Conservation (phyloP, 1,284 basidiomycete species). For the Moesziomyces parantarcticus region DNA sequence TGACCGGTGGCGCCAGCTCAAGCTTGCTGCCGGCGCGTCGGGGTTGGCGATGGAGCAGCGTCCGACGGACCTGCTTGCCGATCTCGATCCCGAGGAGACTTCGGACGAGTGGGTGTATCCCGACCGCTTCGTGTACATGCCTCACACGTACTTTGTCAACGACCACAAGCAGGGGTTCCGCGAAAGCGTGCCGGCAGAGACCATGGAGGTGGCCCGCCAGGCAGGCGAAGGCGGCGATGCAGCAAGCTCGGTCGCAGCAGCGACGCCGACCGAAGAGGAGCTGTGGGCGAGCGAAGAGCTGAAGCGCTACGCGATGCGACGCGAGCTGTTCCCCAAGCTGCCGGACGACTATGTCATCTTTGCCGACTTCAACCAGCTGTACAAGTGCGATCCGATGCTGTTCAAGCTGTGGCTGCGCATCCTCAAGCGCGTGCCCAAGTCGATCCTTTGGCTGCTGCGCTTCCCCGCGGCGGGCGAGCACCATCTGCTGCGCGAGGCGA, state of each 20-base stretch:
- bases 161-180: slow-evolving; percentile 74
- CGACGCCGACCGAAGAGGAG: slow-evolving; percentile 45
- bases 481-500: slow-evolving; percentile 72
- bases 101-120: slow-evolving; percentile 73
- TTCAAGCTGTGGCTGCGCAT: slow-evolving; percentile 75
- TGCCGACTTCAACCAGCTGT: slow-evolving; percentile 76
- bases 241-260: not conserved
- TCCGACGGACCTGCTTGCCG: slow-evolving; percentile 70
- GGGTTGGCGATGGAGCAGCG: slow-evolving; percentile 22
- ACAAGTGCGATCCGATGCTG: slow-evolving; percentile 69
- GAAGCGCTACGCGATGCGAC: slow-evolving; percentile 71
- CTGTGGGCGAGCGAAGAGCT: slow-evolving; percentile 72
- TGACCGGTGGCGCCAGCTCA: slow-evolving; percentile 69
- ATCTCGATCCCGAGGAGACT: slow-evolving; percentile 72
- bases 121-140: slow-evolving; percentile 70
- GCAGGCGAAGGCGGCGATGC: not conserved
- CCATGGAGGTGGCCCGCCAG: slow-evolving; percentile 10
- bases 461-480: slow-evolving; percentile 74
- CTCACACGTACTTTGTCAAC: slow-evolving; percentile 75
- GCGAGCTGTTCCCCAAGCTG: slow-evolving; percentile 70
- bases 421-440: slow-evolving; percentile 72
- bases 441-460: slow-evolving; percentile 75
- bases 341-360: slow-evolving; percentile 72
- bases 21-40: slow-evolving; percentile 9
- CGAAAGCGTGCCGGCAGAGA: slow-evolving; percentile 33